These are phyloP conservation scores for Debaryomyces sp. DNA, from an alignment of 1,139 yeast species.

Conservation along the genomic window DNA sequence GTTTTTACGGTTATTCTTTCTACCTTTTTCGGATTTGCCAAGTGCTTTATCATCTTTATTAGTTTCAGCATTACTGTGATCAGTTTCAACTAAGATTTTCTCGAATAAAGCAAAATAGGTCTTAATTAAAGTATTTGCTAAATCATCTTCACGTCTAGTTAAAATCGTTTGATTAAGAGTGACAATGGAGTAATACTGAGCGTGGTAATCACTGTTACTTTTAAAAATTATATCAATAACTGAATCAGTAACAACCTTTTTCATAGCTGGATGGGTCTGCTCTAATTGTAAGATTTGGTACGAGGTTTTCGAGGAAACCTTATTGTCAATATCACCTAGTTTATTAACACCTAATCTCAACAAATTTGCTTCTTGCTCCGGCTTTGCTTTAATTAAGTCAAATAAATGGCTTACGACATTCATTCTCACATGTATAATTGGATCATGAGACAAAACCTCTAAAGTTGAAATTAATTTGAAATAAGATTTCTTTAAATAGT, in stretches of 20 bases:
- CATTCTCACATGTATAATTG: slow-evolving; percentile 88
- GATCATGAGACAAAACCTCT: slow-evolving; percentile 81
- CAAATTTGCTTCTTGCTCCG: slow-evolving; percentile 95
- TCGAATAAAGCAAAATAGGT: slow-evolving; percentile 88
- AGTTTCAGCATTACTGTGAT: slow-evolving; percentile 38
- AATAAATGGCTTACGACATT: slow-evolving; percentile 76
- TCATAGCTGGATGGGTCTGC: slow-evolving; percentile 97
- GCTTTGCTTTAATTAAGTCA: slow-evolving; percentile 79
- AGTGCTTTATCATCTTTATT: slow-evolving; percentile 42
- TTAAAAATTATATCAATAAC: slow-evolving; percentile 82
- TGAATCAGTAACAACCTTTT: slow-evolving; percentile 72
- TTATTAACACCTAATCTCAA: slow-evolving; percentile 89
- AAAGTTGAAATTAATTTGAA: slow-evolving; percentile 71
- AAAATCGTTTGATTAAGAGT: slow-evolving; percentile 93
- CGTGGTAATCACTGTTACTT: slow-evolving; percentile 77
- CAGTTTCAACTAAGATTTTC: slow-evolving; percentile 72
- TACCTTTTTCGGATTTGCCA: slow-evolving; percentile 50
- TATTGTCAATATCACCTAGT: slow-evolving; percentile 89
- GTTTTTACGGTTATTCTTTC: slow-evolving; percentile 55
- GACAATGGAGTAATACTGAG: slow-evolving; percentile 83
- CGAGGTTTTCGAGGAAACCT: slow-evolving; percentile 88
- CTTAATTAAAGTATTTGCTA: slow-evolving; percentile 81
- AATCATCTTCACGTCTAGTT: slow-evolving; percentile 69
- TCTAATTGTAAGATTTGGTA: slow-evolving; percentile 77
- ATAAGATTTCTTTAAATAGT: slow-evolving; percentile 74